Percentiles rank a stretch among this genome's conserved stretches.
phyloP scores from a whole-genome alignment of 805 yeast genomes.

The Zygosaccharomyces gambellarensis region DNA sequence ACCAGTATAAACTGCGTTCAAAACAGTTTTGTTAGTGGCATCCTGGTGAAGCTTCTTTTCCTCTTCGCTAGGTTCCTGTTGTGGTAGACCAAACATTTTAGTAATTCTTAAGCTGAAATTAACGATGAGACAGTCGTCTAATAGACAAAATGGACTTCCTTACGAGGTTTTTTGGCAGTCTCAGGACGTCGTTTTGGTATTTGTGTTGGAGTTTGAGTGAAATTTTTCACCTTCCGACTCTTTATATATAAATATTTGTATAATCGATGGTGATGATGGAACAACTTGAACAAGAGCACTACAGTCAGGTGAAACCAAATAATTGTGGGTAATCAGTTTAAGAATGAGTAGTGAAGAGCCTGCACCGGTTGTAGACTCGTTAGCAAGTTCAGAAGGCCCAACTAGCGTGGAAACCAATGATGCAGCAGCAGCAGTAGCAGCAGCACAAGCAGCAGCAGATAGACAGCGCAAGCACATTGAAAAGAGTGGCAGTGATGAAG shows the following conservation, averaged over 20 bases:
- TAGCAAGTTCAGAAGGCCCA: neutral
- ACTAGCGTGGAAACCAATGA: neutral
- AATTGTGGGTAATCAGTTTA: neutral
- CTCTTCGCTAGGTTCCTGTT: conserved; percentile 53
- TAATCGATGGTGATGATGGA: neutral
- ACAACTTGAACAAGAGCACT: conserved; percentile 12
- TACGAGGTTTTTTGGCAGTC: neutral
- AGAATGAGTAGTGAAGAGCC: conserved; percentile 9
- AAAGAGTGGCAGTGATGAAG: conserved; percentile 20
- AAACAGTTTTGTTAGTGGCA: conserved; percentile 54
- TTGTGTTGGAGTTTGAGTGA: neutral
- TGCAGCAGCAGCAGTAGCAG: neutral
- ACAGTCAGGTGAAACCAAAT: conserved; percentile 16
- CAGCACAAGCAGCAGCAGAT: conserved; percentile 14
- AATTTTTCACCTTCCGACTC: conserved; percentile 4
- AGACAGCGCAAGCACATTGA: conserved; percentile 31
- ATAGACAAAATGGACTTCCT: neutral
- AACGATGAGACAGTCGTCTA: neutral
- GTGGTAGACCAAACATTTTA: conserved; percentile 48
- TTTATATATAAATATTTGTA: neutral
- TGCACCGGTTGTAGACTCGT: conserved; percentile 1
- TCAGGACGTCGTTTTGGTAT: neutral
- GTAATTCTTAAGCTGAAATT: conserved; percentile 11
- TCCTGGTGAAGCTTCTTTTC: conserved; percentile 63
- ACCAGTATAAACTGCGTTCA: conserved; percentile 57